phyloP scores from a whole-genome alignment of 441 rosid genomes.

The Euphorbia schlechtendalii region DNA sequence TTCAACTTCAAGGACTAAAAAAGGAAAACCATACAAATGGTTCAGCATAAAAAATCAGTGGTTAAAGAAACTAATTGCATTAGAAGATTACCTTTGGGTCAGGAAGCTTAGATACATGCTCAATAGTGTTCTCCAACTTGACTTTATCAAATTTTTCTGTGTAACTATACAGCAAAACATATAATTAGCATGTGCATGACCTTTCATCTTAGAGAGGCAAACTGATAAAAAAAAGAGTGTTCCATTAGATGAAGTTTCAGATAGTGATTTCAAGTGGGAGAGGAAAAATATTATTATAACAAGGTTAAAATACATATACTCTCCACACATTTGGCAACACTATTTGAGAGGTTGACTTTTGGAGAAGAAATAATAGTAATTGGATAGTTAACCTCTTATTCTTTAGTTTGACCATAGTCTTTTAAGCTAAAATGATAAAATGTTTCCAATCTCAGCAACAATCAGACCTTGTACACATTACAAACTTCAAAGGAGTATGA shows the following conservation, averaged over 20 bases:
- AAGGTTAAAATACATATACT: background rate
- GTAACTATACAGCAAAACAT: constrained; percentile 39
- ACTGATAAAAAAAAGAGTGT: background rate
- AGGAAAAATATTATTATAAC: background rate
- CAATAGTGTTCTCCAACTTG: constrained; percentile 47
- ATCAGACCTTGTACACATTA: background rate
- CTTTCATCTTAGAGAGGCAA: background rate
- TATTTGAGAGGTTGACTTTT: background rate
- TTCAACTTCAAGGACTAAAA: background rate
- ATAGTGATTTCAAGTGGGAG: background rate
- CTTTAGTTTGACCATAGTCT: background rate
- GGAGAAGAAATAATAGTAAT: background rate
- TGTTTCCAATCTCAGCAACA: background rate
- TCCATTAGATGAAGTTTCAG: background rate
- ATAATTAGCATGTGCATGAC: background rate
- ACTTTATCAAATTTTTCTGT: constrained; percentile 83
- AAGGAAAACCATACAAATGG: constrained; percentile 9
- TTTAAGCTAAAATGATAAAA: background rate
- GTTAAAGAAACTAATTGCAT: background rate
- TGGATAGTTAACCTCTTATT: background rate
- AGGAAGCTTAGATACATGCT: constrained; percentile 62
- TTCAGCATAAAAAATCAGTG: background rate
- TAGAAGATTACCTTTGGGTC: constrained; percentile 50
- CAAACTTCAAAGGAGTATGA: too few species aligned
- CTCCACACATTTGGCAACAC: background rate